Conservation (phyloP, 306 rosid genomes). For the Malus orientalis region DNA sequence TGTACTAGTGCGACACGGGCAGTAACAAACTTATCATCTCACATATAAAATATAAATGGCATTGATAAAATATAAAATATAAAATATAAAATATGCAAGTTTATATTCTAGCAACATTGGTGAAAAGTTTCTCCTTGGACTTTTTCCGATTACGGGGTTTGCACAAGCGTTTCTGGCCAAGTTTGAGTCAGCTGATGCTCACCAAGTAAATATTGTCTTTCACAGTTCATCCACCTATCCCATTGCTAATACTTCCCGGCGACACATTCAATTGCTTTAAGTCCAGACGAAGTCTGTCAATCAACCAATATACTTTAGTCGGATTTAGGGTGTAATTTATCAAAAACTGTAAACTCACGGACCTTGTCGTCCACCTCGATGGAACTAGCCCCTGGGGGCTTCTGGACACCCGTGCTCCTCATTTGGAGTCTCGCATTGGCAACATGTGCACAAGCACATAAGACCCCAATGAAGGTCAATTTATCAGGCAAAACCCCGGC, state of each 20-base stretch:
- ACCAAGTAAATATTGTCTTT: conserved; percentile 3
- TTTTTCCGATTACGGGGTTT: background rate
- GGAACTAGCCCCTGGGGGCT: conserved; percentile 80
- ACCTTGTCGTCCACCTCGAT: conserved; percentile 60
- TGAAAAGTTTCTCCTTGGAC: background rate
- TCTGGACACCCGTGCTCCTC: conserved; percentile 44
- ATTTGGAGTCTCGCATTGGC: too few relatives aligned
- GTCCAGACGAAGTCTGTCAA: conserved; percentile 49
- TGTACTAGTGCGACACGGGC: background rate
- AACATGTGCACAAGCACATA: conserved; percentile 36
- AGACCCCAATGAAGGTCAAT: conserved; percentile 57
- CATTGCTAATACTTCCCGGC: conserved; percentile 11
- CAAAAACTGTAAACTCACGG: conserved; percentile 63
- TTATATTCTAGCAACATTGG: background rate
- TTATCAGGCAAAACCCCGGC: conserved; percentile 65
- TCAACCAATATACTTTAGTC: conserved; percentile 56
- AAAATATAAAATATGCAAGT: background rate
- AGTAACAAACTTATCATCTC: too few relatives aligned
- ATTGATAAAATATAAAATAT: too few relatives aligned
- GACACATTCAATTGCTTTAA: conserved; percentile 46
- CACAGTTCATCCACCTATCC: conserved; percentile 4
- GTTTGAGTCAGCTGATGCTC: background rate
- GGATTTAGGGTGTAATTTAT: conserved; percentile 66
- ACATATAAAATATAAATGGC: too few relatives aligned
- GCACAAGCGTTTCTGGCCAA: background rate